These are phyloP conservation scores for Aspergillus campestris DNA, from an alignment of 495 filamentous ascomycete species.

Conservation along the genomic window DNA sequence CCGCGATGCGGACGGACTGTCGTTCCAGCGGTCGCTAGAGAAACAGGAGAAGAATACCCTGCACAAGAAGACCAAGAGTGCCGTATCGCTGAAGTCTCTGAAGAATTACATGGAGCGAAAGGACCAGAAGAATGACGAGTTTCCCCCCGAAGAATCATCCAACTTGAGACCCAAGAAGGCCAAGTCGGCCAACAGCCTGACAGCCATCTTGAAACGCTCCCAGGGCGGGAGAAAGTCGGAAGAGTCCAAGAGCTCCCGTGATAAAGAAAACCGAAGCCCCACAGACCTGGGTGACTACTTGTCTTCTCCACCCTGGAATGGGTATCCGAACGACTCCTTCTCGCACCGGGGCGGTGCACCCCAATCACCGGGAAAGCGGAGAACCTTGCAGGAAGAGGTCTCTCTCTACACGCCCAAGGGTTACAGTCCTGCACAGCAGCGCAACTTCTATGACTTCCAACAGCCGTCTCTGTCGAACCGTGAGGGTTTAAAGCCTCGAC, in stretches of 20 bases:
- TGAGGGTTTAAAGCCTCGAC: conserved; percentile 28
- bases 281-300: conserved; percentile 36
- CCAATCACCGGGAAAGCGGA: conserved; percentile 30
- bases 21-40: conserved; percentile 12
- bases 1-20: conserved; percentile 23
- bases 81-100: conserved; percentile 56
- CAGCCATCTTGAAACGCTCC: conserved; percentile 42
- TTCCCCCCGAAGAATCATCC: conserved; percentile 15
- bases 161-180: conserved; percentile 64
- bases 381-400: conserved; percentile 48
- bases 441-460: conserved; percentile 52
- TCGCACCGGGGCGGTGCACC: conserved; percentile 29
- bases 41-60: conserved; percentile 27
- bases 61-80: conserved; percentile 59
- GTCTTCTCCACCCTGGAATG: conserved; percentile 69
- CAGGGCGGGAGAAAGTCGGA: conserved; percentile 35
- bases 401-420: conserved; percentile 52
- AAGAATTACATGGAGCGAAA: conserved; percentile 47
- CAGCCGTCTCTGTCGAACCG: conserved; percentile 45
- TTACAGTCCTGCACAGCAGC: conserved; percentile 57
- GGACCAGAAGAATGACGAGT: conserved; percentile 40
- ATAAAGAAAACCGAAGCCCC: conserved; percentile 71
- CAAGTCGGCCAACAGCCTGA: conserved; percentile 74
- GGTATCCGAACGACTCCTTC: conserved; percentile 49
- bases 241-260: conserved; percentile 39